Conservation (phyloP, 345 rosid genomes). For the Pugionium dolabratum region DNA sequence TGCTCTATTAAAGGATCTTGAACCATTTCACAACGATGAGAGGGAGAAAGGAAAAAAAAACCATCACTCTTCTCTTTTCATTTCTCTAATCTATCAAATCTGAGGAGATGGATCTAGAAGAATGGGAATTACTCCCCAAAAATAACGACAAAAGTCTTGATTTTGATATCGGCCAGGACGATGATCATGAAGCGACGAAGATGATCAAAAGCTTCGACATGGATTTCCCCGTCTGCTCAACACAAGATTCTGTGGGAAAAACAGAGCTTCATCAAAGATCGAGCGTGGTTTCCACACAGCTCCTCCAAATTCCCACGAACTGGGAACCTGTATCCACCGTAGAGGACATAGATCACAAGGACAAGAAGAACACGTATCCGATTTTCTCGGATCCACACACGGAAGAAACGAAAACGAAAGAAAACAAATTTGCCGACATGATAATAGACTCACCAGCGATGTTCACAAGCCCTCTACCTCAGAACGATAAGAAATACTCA, state of each 20-base stretch:
- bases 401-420: slow-evolving; percentile 50
- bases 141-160: slow-evolving; percentile 44
- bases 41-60: not conserved
- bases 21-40: slow-evolving; percentile 10
- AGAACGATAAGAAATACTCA: slow-evolving; percentile 10
- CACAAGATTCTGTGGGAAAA: slow-evolving; percentile 38
- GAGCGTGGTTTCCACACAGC: slow-evolving; percentile 44
- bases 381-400: slow-evolving; percentile 42
- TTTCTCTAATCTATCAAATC: too few relatives aligned
- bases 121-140: slow-evolving; percentile 80
- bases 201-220: slow-evolving; percentile 47
- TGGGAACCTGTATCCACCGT: slow-evolving; percentile 51
- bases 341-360: slow-evolving; percentile 35
- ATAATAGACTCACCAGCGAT: slow-evolving; percentile 65
- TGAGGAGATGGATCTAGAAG: slow-evolving; percentile 73
- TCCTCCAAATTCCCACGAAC: slow-evolving; percentile 64
- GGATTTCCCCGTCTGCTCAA: slow-evolving; percentile 71
- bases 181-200: slow-evolving; percentile 26
- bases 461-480: slow-evolving; percentile 20
- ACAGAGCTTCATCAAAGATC: slow-evolving; percentile 40
- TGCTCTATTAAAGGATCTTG: slow-evolving; percentile 32
- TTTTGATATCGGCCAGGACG: slow-evolving; percentile 42
- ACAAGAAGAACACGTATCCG: slow-evolving; percentile 51
- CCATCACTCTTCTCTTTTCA: not conserved
- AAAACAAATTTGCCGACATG: slow-evolving; percentile 94